A percentile compares a stretch with the other conserved stretches of the same genome.
phyloP scores from a whole-genome alignment of 805 yeast species.

The Lipomyces anomalus region DNA sequence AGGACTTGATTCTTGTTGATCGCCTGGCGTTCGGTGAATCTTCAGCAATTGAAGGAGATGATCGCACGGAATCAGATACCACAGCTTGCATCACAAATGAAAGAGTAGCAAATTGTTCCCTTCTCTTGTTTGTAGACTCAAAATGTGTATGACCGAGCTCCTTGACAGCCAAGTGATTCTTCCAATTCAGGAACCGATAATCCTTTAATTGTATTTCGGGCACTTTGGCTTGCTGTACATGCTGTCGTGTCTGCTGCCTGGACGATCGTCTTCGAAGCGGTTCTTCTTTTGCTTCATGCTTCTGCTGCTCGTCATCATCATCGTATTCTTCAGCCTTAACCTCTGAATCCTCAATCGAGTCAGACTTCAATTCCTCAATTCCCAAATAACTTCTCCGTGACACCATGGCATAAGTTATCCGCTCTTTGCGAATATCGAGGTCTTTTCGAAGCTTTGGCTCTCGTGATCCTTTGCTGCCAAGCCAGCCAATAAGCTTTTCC shows the following conservation, averaged over 20 bases:
- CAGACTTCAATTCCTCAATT: neutral
- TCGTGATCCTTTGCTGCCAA: conserved; percentile 68
- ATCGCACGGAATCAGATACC: no score
- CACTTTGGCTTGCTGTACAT: conserved; percentile 2
- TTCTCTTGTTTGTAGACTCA: conserved; percentile 12
- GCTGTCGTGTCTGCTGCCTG: conserved; percentile 15
- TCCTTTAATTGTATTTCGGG: conserved; percentile 3
- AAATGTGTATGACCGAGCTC: conserved; percentile 16
- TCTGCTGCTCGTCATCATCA: no score
- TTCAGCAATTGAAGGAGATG: no score
- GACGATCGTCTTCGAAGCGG: conserved; percentile 13
- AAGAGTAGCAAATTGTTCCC: no score
- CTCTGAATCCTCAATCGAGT: neutral
- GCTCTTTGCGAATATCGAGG: conserved; percentile 46
- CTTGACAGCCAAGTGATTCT: conserved; percentile 11
- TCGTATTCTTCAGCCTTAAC: conserved; percentile 14
- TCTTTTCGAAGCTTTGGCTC: conserved; percentile 66
- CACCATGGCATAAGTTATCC: conserved; percentile 48
- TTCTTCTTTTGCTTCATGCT: no score
- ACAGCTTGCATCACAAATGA: no score
- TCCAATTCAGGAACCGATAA: conserved; percentile 14
- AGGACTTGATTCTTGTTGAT: no score
- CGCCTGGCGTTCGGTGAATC: no score
- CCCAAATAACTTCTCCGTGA: conserved; percentile 54
- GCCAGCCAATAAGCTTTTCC: conserved; percentile 53